Evolutionary conservation across 495 filamentous ascomycete genomes (phyloP).

Genomic region (Penicillium desertorum): DNA sequence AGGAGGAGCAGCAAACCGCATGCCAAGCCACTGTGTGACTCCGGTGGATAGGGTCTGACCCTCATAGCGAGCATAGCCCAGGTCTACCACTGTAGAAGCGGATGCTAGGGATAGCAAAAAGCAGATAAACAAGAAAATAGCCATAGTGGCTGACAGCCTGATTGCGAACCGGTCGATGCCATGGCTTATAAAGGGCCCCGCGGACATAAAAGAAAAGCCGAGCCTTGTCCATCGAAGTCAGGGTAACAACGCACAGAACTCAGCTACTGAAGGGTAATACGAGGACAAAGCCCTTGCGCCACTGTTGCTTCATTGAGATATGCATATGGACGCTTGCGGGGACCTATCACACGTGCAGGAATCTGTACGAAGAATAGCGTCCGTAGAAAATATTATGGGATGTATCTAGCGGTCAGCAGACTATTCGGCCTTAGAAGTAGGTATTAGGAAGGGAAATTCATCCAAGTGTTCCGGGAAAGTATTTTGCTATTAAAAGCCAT

Average conservation of each 20-base stretch:
- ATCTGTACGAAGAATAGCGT: not conserved
- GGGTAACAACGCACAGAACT: not conserved
- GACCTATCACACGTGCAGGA: slow-evolving; percentile 1
- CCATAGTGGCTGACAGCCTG: slow-evolving; percentile 13
- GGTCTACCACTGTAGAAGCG: slow-evolving; percentile 36
- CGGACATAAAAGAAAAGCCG: slow-evolving; percentile 12
- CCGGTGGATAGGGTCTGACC: slow-evolving; percentile 42
- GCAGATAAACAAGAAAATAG: slow-evolving; percentile 13
- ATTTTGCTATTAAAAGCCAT: too few species aligned
- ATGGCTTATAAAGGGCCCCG: slow-evolving; percentile 12
- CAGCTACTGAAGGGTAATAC: not conserved
- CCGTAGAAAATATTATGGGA: not conserved
- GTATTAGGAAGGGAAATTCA: not conserved
- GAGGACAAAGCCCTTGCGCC: slow-evolving; percentile 3
- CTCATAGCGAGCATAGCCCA: slow-evolving; percentile 46
- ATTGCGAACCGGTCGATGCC: slow-evolving; percentile 8
- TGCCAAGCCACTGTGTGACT: slow-evolving; percentile 62
- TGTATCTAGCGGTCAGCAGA: not conserved
- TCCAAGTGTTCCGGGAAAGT: too few species aligned
- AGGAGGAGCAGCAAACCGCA: slow-evolving; percentile 63
- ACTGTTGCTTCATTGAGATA: not conserved
- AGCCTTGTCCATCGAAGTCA: not conserved
- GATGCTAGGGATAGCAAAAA: slow-evolving; percentile 23
- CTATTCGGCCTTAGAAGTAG: not conserved
- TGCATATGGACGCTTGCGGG: slow-evolving; percentile 4